A percentile compares a stretch with the other conserved stretches of the same genome.
Conservation (phyloP, 768 basidiomycete genomes). For the Amanita rubescens region DNA sequence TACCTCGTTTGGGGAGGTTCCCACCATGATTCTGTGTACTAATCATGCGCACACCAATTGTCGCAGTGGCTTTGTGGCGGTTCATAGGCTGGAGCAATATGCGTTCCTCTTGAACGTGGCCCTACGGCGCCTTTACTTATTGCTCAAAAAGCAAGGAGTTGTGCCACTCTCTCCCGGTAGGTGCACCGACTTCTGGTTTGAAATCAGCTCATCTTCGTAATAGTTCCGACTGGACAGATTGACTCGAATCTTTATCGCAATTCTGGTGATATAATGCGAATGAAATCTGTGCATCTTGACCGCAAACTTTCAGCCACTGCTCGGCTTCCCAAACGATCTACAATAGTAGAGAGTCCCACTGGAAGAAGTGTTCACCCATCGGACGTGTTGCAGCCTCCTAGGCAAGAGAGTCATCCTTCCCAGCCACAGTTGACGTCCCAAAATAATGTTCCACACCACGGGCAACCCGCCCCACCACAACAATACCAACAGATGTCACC, state of each 20-base stretch:
- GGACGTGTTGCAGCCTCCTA: conserved; percentile 44
- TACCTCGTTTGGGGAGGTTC: conserved; percentile 64
- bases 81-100: conserved; percentile 94
- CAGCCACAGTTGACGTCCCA: conserved; percentile 26
- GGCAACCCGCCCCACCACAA: conserved; percentile 18
- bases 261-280: conserved; percentile 84
- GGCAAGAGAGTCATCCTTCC: conserved; percentile 32
- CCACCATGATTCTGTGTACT: conserved; percentile 67
- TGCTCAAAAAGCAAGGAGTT: conserved; percentile 83
- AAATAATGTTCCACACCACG: conserved; percentile 27
- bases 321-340: conserved; percentile 86
- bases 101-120: conserved; percentile 96
- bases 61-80: conserved; percentile 77
- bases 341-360: conserved; percentile 90
- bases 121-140: conserved; percentile 79
- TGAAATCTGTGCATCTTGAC: conserved; percentile 92
- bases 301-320: conserved; percentile 94
- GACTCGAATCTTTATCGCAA: conserved; percentile 79
- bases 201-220: conserved; percentile 15
- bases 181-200: neutral
- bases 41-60: conserved; percentile 68
- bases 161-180: conserved; percentile 75
- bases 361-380: conserved; percentile 78
- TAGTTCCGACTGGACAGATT: conserved; percentile 22
- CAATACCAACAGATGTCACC: conserved; percentile 23